phyloP scores from a whole-genome alignment of 2,329 filamentous ascomycete genomes.

The Fusarium sp. region DNA sequence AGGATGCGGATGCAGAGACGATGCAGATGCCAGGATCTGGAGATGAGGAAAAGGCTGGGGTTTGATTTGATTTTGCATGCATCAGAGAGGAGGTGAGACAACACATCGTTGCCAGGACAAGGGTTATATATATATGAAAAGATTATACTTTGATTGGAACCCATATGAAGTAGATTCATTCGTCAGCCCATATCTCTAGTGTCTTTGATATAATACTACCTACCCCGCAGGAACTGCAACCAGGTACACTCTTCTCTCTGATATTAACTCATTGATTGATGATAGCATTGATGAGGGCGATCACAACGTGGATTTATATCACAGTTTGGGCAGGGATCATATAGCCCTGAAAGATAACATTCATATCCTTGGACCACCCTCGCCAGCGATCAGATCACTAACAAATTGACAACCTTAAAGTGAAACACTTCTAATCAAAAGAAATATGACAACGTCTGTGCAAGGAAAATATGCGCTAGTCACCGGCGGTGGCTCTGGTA shows the following conservation, averaged over 20 bases:
- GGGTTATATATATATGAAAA: background rate
- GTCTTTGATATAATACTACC: conserved; percentile 7
- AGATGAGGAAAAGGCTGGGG: conserved; percentile 49
- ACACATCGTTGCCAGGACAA: background rate
- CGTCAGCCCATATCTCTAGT: conserved; percentile 35
- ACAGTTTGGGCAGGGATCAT: background rate
- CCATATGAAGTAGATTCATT: background rate
- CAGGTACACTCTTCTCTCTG: background rate
- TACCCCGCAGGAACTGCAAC: conserved; percentile 29
- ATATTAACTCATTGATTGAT: background rate
- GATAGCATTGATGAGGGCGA: background rate
- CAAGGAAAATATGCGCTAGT: conserved; percentile 39
- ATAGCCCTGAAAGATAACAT: background rate
- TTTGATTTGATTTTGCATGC: conserved; percentile 6
- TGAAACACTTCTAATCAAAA: background rate
- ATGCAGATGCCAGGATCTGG: conserved; percentile 19
- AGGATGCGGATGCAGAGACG: conserved; percentile 55
- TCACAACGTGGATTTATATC: background rate
- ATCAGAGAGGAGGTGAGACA: background rate
- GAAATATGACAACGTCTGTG: conserved; percentile 44
- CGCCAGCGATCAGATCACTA: background rate
- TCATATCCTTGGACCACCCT: background rate
- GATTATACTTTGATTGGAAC: conserved; percentile 3
- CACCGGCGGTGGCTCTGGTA: conserved; percentile 43
- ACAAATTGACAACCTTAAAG: background rate